These are phyloP conservation scores for Erodium moschatum DNA, from an alignment of 441 rosid species.

Conservation along the genomic window DNA sequence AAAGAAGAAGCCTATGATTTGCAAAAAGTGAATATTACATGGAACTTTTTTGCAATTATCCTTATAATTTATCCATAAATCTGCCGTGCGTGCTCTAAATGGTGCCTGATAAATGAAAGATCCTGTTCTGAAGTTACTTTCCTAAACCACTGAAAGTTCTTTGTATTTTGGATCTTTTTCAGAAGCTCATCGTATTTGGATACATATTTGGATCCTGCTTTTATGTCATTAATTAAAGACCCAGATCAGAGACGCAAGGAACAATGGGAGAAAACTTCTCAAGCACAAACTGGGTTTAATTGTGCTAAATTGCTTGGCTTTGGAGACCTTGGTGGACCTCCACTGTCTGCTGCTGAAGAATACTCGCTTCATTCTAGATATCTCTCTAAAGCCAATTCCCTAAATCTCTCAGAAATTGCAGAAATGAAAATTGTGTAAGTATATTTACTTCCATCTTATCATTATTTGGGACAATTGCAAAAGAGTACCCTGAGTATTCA, in stretches of 20 bases:
- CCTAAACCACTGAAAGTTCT: constrained; percentile 10
- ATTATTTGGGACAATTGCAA: not conserved
- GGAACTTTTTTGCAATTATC: no score
- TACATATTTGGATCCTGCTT: constrained; percentile 93
- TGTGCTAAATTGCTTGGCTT: constrained; percentile 93
- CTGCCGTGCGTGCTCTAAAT: not conserved
- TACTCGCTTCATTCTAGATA: constrained; percentile 94
- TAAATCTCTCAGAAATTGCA: constrained; percentile 90
- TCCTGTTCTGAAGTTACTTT: not conserved
- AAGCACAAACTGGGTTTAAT: constrained; percentile 71
- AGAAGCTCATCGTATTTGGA: constrained; percentile 81
- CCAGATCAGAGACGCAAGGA: constrained; percentile 92
- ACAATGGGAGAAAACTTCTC: constrained; percentile 97
- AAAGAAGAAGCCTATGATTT: no score
- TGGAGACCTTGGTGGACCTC: constrained; percentile 87
- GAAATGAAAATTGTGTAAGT: constrained; percentile 98
- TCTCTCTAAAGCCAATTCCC: constrained; percentile 87
- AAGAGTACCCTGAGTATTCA: no score
- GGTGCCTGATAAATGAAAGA: not conserved
- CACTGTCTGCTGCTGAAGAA: constrained; percentile 89
- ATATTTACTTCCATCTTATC: constrained; percentile 7
- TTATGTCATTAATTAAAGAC: constrained; percentile 95
- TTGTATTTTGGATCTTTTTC: constrained; percentile 22
- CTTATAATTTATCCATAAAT: not conserved
- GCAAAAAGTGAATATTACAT: no score